These are phyloP conservation scores for Apiotrichum veenhuisii DNA, from an alignment of 1,284 basidiomycete species.

Conservation along the genomic window DNA sequence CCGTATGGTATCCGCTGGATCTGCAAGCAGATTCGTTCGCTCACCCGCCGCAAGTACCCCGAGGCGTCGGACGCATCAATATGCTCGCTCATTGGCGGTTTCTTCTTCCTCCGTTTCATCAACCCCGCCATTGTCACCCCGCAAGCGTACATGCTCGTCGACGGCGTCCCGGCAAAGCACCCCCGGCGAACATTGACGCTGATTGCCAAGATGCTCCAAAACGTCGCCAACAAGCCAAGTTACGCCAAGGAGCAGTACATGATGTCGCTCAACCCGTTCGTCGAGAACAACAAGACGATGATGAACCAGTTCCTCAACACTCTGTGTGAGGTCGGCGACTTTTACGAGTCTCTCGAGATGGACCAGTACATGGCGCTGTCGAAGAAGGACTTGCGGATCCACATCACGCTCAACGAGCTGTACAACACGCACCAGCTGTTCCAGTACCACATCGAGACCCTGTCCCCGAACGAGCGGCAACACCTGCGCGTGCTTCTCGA, in stretches of 20 bases:
- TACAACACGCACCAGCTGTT: conserved; percentile 97
- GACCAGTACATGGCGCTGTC: conserved; percentile 99
- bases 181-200: conserved; percentile 92
- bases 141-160: conserved; percentile 99
- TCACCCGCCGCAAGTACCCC: conserved; percentile 96
- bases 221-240: conserved; percentile 96
- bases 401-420: conserved; percentile 98
- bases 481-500: conserved; percentile 94
- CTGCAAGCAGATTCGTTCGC: conserved; percentile 95
- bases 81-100: conserved; percentile 96
- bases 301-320: conserved; percentile 97
- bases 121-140: conserved; percentile 99
- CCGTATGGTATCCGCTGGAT: conserved; percentile 99
- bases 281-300: conserved; percentile 94
- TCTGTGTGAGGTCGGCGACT: conserved; percentile 97
- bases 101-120: conserved; percentile 99
- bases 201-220: conserved; percentile 99
- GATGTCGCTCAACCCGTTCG: conserved; percentile 96
- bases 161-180: conserved; percentile 94
- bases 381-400: conserved; percentile 96
- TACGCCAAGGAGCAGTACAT: conserved; percentile 98
- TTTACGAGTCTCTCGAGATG: conserved; percentile 97
- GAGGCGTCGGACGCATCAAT: conserved; percentile 97
- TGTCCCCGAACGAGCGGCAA: conserved; percentile 97
- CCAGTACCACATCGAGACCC: conserved; percentile 86